These are phyloP conservation scores for Lachancea lanzarotensis DNA, from an alignment of 805 yeast genomes.

Conservation along the genomic window DNA sequence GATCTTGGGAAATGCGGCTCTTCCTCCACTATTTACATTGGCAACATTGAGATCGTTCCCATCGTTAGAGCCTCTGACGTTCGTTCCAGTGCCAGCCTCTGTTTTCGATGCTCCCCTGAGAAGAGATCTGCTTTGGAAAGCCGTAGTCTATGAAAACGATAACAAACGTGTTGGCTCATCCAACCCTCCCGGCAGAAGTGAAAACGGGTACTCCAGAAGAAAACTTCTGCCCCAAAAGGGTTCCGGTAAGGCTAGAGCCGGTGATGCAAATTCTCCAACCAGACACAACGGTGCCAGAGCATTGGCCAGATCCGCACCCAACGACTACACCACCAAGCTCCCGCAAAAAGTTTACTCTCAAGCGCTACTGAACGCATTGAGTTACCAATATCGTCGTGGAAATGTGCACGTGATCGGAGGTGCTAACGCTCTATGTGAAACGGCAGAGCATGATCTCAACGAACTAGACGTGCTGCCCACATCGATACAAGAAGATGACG, in stretches of 20 bases:
- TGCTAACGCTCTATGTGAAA: conserved; percentile 21
- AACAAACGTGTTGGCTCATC: conserved; percentile 83
- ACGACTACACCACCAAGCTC: conserved; percentile 74
- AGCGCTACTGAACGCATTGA: conserved; percentile 78
- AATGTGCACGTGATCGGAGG: conserved; percentile 65
- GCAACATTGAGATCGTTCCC: conserved; percentile 82
- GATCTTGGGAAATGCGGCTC: conserved; percentile 24
- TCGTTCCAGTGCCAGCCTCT: conserved; percentile 69
- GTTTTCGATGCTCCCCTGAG: conserved; percentile 71
- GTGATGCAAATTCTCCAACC: conserved; percentile 92
- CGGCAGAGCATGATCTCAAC: conserved; percentile 19
- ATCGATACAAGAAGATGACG: conserved; percentile 36
- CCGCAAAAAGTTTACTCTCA: conserved; percentile 64
- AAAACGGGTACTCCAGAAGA: conserved; percentile 75
- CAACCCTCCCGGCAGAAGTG: conserved; percentile 79
- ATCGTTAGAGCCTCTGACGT: conserved; percentile 73
- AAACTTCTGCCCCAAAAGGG: conserved; percentile 90
- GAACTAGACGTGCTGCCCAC: conserved; percentile 29
- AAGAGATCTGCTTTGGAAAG: conserved; percentile 90
- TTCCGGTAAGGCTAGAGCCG: conserved; percentile 89
- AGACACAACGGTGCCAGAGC: conserved; percentile 88
- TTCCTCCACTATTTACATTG: conserved; percentile 66
- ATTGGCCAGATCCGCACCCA: conserved; percentile 83
- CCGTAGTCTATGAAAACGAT: conserved; percentile 89
- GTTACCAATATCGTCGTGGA: conserved; percentile 73